phyloP scores from a whole-genome alignment of 2,329 filamentous ascomycete species.

The Scedosporium aurantiacum region DNA sequence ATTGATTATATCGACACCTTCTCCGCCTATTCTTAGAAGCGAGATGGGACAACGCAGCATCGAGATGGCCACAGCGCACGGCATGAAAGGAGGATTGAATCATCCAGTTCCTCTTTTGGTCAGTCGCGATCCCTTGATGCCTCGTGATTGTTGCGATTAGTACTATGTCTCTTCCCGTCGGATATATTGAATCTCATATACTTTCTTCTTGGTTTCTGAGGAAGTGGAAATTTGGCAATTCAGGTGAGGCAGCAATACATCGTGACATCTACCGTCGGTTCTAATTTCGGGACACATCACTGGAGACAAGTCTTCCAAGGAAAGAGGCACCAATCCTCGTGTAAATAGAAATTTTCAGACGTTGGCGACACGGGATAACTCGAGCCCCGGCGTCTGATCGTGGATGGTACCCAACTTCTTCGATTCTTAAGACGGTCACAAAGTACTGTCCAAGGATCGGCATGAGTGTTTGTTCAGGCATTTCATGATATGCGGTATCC shows the following conservation, averaged over 20 bases:
- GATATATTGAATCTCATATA: neutral
- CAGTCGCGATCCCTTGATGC: neutral
- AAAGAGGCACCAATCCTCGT: too few species aligned
- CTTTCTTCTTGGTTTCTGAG: neutral
- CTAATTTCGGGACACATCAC: neutral
- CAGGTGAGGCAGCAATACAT: neutral
- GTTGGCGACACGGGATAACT: too few species aligned
- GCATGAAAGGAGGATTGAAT: neutral
- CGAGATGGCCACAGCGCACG: neutral
- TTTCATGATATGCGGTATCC: too few species aligned
- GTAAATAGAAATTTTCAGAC: too few species aligned
- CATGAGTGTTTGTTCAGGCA: too few species aligned
- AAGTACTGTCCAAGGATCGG: too few species aligned
- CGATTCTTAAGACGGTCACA: too few species aligned
- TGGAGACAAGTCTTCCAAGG: neutral
- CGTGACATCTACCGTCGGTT: neutral
- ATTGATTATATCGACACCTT: neutral
- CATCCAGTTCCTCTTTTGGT: neutral
- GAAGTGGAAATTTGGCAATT: conserved; percentile 2
- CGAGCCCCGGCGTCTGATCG: too few species aligned
- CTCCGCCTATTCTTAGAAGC: conserved; percentile 4
- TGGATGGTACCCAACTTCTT: too few species aligned
- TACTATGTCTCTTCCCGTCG: neutral
- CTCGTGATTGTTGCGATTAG: neutral
- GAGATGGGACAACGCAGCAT: neutral